A percentile compares a stretch with the other conserved stretches of the same genome.
Conservation (phyloP, 1,284 basidiomycete species). For the Sphagnurus paluster region DNA sequence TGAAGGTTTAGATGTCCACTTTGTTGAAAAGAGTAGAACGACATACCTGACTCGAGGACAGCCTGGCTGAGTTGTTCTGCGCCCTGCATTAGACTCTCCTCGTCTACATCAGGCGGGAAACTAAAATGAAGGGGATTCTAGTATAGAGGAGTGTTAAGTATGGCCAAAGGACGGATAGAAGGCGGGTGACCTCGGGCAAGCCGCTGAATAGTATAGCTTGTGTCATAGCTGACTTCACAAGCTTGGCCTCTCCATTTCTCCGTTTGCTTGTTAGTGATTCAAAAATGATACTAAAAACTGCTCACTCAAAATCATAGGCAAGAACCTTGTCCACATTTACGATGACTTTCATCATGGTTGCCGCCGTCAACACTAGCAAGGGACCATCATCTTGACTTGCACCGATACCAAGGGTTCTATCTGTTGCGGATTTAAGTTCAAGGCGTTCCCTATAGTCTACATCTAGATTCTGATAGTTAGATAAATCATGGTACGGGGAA, state of each 20-base stretch:
- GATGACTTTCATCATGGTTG: constrained; percentile 64
- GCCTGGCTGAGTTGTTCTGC: constrained; percentile 77
- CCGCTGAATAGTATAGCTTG: constrained; percentile 86
- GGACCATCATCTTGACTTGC: constrained; percentile 50
- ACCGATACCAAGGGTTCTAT: constrained; percentile 71
- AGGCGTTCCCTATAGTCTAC: constrained; percentile 72
- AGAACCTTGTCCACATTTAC: constrained; percentile 62
- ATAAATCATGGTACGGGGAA: not conserved
- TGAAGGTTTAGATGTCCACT: constrained; percentile 1
- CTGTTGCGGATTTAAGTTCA: constrained; percentile 64
- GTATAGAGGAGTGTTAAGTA: constrained; percentile 6
- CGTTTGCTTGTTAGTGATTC: not conserved
- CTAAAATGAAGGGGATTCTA: constrained; percentile 86
- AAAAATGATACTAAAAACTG: not conserved
- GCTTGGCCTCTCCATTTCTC: constrained; percentile 61
- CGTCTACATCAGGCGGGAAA: constrained; percentile 76
- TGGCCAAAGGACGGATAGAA: constrained; percentile 14
- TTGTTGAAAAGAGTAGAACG: not conserved
- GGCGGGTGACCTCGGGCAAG: constrained; percentile 51
- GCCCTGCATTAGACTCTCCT: constrained; percentile 79
- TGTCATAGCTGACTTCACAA: constrained; percentile 84
- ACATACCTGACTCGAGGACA: constrained; percentile 67
- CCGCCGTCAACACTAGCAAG: constrained; percentile 63
- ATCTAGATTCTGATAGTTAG: constrained; percentile 38
- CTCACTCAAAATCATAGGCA: constrained; percentile 21